Evolutionary conservation across 345 rosid species (phyloP), one percentile per base, ranked within the genome.

Genomic region (Hirschfeldia incana): DNA sequence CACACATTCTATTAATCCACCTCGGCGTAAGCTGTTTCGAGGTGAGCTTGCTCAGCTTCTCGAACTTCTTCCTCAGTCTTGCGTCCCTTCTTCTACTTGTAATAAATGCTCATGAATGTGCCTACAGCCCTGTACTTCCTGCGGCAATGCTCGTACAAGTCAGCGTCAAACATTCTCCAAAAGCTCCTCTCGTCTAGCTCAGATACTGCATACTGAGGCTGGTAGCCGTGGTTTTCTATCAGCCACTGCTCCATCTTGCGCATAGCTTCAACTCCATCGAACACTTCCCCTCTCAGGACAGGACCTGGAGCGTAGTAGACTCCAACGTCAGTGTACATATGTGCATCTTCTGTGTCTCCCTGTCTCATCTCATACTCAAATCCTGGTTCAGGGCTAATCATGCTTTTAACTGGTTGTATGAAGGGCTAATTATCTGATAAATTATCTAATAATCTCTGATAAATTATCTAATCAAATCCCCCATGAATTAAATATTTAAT

Each of bases 21-120:
- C 64, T 74, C 77, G n/a, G 53, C 70, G 7, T 65, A 75, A 8
- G 78, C 72, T 42, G 68, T 76, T 84, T 92, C 97, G 3, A 90
- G 85, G 55, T 85, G 90, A 42, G 92, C 93, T 80, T 85, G 89
- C 67, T 91, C 96, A 0, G 98, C 98, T 75, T 94, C 95, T 77
- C 83, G 86, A 61, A 94, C 98, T 84, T 94, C 98, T 80, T 90
- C 92, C 88, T 94, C 98, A 0, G 93, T 92, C 91, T 94, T 94
- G 84, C 89, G 87, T 46, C 98, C 98, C 78, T 92, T 94, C 91
- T 94, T 94, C 27, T 82, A 89, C 85, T 92, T 94, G 92, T 92
- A 94, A 80, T 94, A 94, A 55, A 94, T 87, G 8, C 92, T 89
- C 97, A 92, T 94, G 92, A 94, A 94, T 5, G 92, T 92, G 37